phyloP scores from a whole-genome alignment of 768 basidiomycete species.

The Xerocomellus chrysenteron region DNA sequence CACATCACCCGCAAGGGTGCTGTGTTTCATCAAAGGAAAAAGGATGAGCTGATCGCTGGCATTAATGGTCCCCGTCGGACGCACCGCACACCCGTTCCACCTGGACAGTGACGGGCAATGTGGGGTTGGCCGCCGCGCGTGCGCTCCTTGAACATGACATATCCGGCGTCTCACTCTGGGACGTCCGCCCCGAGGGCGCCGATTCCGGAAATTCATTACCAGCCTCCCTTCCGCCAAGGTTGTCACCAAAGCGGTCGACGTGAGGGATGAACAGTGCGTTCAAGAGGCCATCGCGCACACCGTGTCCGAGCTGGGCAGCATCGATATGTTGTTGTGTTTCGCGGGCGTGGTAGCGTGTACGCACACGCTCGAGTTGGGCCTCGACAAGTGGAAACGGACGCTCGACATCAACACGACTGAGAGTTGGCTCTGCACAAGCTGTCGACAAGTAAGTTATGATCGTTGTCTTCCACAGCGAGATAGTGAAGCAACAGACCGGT shows the following conservation, averaged over 20 bases:
- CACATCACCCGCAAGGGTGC: background rate
- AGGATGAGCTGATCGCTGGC: background rate
- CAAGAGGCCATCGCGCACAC: constrained; percentile 31
- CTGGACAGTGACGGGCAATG: constrained; percentile 38
- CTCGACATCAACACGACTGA: constrained; percentile 46
- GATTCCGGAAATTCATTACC: constrained; percentile 21
- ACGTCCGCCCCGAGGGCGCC: constrained; percentile 14
- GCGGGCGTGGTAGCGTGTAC: constrained; percentile 40
- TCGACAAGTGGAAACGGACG: constrained; percentile 38
- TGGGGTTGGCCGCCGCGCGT: constrained; percentile 38
- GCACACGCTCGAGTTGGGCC: constrained; percentile 32
- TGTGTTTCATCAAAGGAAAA: background rate
- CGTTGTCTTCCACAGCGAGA: constrained; percentile 29
- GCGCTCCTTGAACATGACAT: constrained; percentile 46
- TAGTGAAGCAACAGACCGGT: constrained; percentile 41
- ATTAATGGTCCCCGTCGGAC: background rate
- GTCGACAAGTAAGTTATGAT: constrained; percentile 35
- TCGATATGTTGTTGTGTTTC: constrained; percentile 43
- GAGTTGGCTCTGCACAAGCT: constrained; percentile 44
- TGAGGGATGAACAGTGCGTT: constrained; percentile 23
- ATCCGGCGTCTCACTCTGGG: constrained; percentile 28
- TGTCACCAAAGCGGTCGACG: constrained; percentile 35
- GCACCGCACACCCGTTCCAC: background rate
- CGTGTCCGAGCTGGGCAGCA: constrained; percentile 29
- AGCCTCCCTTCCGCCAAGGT: constrained; percentile 34